phyloP scores from a whole-genome alignment of 768 basidiomycete species.

The Agaricus bisporus region DNA sequence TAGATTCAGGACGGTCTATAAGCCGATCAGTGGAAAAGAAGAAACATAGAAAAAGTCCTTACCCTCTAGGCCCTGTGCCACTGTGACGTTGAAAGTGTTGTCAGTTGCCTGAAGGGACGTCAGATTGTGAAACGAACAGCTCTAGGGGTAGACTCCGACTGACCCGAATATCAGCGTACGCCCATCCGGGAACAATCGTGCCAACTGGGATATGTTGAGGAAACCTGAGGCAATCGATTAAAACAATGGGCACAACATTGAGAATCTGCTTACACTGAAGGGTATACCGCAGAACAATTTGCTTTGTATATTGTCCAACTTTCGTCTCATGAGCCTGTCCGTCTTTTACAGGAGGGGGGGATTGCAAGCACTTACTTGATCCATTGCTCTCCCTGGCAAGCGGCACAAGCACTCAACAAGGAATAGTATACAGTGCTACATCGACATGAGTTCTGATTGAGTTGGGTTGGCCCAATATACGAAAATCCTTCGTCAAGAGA shows the following conservation, averaged over 20 bases:
- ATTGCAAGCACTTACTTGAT: constrained; percentile 21
- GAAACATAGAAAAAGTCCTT: neutral
- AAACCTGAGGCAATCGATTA: constrained; percentile 22
- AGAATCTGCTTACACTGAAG: constrained; percentile 21
- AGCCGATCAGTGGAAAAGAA: neutral
- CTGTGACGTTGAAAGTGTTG: constrained; percentile 26
- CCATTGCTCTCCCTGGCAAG: constrained; percentile 35
- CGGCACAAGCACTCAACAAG: constrained; percentile 44
- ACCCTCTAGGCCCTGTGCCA: constrained; percentile 25
- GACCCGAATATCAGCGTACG: constrained; percentile 39
- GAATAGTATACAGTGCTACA: constrained; percentile 51
- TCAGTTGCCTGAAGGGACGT: constrained; percentile 14
- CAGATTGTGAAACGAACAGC: neutral
- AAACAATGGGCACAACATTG: neutral
- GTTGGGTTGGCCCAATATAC: constrained; percentile 31
- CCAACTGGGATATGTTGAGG: constrained; percentile 29
- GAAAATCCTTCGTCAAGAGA: constrained; percentile 22
- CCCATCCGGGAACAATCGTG: constrained; percentile 43
- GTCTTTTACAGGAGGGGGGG: neutral
- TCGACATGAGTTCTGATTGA: constrained; percentile 33
- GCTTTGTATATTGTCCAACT: constrained; percentile 44
- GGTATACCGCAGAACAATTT: constrained; percentile 41
- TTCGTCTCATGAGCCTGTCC: neutral
- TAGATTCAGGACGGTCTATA: constrained; percentile 30
- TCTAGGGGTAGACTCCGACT: neutral